These are phyloP conservation scores for Claviceps lovelessii DNA, from an alignment of 2,329 filamentous ascomycete genomes.

Conservation along the genomic window DNA sequence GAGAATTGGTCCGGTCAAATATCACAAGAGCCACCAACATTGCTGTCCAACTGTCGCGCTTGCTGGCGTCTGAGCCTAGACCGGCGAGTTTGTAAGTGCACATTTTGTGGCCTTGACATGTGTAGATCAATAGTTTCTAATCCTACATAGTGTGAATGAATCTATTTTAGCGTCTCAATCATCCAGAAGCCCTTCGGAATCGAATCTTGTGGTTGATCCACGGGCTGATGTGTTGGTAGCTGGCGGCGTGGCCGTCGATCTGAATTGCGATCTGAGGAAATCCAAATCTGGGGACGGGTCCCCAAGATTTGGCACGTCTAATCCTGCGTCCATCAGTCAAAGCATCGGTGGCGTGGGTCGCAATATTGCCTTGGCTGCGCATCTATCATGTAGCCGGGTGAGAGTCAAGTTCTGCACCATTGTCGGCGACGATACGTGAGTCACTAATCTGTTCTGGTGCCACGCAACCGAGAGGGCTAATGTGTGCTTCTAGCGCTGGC, in stretches of 20 bases:
- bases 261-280: constrained; percentile 60
- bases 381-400: constrained; percentile 44
- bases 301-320: constrained; percentile 62
- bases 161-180: neutral
- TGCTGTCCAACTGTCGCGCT: constrained; percentile 36
- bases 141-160: constrained; percentile 19
- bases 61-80: constrained; percentile 21
- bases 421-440: constrained; percentile 62
- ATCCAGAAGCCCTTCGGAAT: neutral
- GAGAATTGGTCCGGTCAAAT: constrained; percentile 41
- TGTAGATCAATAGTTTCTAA: constrained; percentile 17
- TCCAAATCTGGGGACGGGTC: constrained; percentile 15
- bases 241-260: constrained; percentile 78
- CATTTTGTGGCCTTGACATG: constrained; percentile 7
- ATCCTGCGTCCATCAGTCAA: constrained; percentile 66
- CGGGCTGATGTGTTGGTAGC: constrained; percentile 64
- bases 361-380: constrained; percentile 77
- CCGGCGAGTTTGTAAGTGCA: constrained; percentile 24
- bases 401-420: constrained; percentile 65
- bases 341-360: constrained; percentile 82
- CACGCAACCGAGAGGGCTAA: neutral
- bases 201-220: constrained; percentile 7
- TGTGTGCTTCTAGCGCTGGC: constrained; percentile 41
- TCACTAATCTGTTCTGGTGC: constrained; percentile 1
- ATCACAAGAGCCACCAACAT: constrained; percentile 40